These are phyloP conservation scores for Naganishia vaughanmartiniae DNA, from an alignment of 768 basidiomycete genomes.

Conservation along the genomic window DNA sequence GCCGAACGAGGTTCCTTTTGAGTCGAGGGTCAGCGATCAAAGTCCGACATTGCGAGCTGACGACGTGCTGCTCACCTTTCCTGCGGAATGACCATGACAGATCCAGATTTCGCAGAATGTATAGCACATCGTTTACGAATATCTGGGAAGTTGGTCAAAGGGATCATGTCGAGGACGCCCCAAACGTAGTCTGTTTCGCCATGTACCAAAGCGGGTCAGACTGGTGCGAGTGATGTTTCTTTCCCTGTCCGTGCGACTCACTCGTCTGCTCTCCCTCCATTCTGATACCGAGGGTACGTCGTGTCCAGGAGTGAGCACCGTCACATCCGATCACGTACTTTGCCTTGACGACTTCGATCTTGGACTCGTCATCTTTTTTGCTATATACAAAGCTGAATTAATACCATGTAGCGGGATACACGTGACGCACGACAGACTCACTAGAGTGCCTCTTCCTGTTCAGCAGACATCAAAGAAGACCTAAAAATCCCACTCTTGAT, in stretches of 20 bases:
- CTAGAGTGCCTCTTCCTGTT: too few species aligned
- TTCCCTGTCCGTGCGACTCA: too few species aligned
- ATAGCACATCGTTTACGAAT: slow-evolving; percentile 65
- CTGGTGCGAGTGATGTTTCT: too few species aligned
- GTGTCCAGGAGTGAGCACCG: slow-evolving; percentile 68
- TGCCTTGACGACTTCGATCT: slow-evolving; percentile 51
- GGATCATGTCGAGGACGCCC: slow-evolving; percentile 73
- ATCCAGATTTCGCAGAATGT: slow-evolving; percentile 62
- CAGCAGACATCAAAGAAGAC: too few species aligned
- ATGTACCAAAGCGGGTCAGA: too few species aligned
- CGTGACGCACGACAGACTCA: too few species aligned
- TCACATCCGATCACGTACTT: slow-evolving; percentile 77
- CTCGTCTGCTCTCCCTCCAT: not conserved
- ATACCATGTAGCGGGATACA: too few species aligned
- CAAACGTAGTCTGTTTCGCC: slow-evolving; percentile 68
- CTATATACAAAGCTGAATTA: not conserved
- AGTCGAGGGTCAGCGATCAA: not conserved
- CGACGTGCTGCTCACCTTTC: not conserved
- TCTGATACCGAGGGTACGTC: not conserved
- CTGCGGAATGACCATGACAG: slow-evolving; percentile 64
- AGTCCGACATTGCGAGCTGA: not conserved
- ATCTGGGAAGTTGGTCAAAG: slow-evolving; percentile 75
- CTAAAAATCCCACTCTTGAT: too few species aligned
- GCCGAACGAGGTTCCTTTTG: not conserved
- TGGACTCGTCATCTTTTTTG: not conserved